phyloP scores from a whole-genome alignment of 1,284 basidiomycete species.

The Dichomitus squalens region DNA sequence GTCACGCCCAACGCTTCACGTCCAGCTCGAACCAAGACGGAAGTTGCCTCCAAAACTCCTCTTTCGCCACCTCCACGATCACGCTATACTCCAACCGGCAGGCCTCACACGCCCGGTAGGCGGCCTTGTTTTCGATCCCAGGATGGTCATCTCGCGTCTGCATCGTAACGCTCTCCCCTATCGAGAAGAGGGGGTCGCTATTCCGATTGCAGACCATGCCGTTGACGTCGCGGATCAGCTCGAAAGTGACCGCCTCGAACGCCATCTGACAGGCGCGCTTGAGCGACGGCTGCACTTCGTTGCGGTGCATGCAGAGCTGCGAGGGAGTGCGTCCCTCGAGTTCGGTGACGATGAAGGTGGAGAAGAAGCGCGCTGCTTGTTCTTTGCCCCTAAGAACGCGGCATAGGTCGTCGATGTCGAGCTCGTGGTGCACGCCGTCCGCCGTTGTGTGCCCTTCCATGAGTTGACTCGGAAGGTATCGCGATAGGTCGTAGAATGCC shows the following conservation, averaged over 20 bases:
- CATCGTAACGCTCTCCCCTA: slow-evolving; percentile 65
- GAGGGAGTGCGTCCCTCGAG: slow-evolving; percentile 63
- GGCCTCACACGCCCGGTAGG: slow-evolving; percentile 62
- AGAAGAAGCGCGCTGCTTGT: slow-evolving; percentile 68
- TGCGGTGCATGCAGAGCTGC: slow-evolving; percentile 48
- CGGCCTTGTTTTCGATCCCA: slow-evolving; percentile 41
- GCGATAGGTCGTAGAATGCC: slow-evolving; percentile 56
- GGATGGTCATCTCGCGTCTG: slow-evolving; percentile 52
- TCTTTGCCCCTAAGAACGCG: slow-evolving; percentile 67
- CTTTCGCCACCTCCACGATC: slow-evolving; percentile 56
- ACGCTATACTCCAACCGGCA: slow-evolving; percentile 62
- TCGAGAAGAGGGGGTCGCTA: slow-evolving; percentile 69
- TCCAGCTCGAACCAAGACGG: slow-evolving; percentile 69
- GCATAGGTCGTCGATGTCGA: slow-evolving; percentile 57
- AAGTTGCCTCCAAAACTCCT: slow-evolving; percentile 64
- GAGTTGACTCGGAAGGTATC: slow-evolving; percentile 45
- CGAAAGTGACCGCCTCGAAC: slow-evolving; percentile 71
- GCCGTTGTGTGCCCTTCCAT: slow-evolving; percentile 36
- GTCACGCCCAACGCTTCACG: slow-evolving; percentile 50
- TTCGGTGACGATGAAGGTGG: slow-evolving; percentile 71
- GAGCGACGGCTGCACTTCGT: slow-evolving; percentile 43
- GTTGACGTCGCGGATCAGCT: slow-evolving; percentile 70
- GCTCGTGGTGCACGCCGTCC: slow-evolving; percentile 31
- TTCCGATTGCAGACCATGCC: slow-evolving; percentile 65
- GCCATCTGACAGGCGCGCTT: slow-evolving; percentile 64